These are phyloP conservation scores for Ramaria sp. DNA, from an alignment of 768 basidiomycete genomes.

Conservation along the genomic window DNA sequence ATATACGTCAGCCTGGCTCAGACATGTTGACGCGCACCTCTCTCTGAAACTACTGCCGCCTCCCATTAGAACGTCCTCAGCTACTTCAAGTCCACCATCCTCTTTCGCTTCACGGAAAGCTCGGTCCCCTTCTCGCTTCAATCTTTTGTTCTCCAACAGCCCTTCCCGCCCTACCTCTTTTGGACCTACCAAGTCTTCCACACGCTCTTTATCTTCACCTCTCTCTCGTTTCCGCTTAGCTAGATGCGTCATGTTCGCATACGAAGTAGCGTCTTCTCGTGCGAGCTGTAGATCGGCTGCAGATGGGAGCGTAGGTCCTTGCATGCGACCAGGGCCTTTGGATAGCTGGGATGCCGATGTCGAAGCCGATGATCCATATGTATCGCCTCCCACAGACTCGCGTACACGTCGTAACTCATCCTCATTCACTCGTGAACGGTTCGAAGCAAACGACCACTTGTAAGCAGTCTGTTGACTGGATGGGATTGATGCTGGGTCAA, in stretches of 20 bases:
- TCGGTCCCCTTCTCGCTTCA: conserved; percentile 58
- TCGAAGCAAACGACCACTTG: conserved; percentile 80
- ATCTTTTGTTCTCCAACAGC: conserved; percentile 78
- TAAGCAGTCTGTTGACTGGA: conserved; percentile 70
- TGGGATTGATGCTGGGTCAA: conserved; percentile 41
- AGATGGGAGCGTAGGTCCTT: conserved; percentile 62
- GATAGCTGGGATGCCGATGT: conserved; percentile 10
- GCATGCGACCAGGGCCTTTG: conserved; percentile 30
- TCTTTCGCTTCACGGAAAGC: conserved; percentile 64
- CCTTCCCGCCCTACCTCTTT: conserved; percentile 73
- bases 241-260: conserved; percentile 38
- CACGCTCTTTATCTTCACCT: conserved; percentile 50
- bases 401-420: conserved; percentile 49
- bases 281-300: conserved; percentile 60
- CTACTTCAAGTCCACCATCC: conserved; percentile 65
- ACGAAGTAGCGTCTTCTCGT: conserved; percentile 48
- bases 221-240: conserved; percentile 60
- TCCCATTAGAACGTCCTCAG: conserved; percentile 72
- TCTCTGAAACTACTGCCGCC: conserved; percentile 76
- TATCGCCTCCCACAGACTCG: conserved; percentile 43
- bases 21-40: conserved; percentile 34
- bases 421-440: conserved; percentile 45
- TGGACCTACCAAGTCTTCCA: conserved; percentile 77
- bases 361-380: conserved; percentile 21
- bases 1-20: background rate